phyloP scores from a whole-genome alignment of 129 eudicot genomes.

The Kitagawia praeruptora region DNA sequence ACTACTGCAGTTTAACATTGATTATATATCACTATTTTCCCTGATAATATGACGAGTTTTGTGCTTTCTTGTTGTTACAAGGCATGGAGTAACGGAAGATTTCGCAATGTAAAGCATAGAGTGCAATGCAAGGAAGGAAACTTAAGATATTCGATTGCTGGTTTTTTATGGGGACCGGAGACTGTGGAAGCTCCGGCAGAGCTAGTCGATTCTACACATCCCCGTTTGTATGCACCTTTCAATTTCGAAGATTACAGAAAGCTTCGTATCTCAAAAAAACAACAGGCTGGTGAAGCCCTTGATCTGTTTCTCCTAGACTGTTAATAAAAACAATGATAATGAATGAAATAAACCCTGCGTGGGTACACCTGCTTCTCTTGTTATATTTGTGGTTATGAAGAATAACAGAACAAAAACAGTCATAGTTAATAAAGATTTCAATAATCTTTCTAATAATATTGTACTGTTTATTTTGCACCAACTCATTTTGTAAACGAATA shows the following conservation, averaged over 20 bases:
- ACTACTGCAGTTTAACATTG: too few species aligned
- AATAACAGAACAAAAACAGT: too few species aligned
- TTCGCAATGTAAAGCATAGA: background rate
- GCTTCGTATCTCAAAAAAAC: slow-evolving; percentile 28
- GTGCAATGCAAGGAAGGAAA: slow-evolving; percentile 25
- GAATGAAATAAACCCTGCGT: background rate
- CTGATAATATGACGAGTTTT: too few species aligned
- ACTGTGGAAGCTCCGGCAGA: slow-evolving; percentile 45
- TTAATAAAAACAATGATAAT: background rate
- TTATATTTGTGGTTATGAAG: too few species aligned
- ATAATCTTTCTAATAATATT: too few species aligned
- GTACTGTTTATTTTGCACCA: too few species aligned
- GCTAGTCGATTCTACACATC: slow-evolving; percentile 50
- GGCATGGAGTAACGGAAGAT: slow-evolving; percentile 25
- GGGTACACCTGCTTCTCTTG: too few species aligned
- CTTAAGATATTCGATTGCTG: slow-evolving; percentile 55
- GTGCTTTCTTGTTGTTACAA: background rate
- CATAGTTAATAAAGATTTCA: too few species aligned
- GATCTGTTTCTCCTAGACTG: slow-evolving; percentile 22
- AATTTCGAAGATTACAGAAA: slow-evolving; percentile 45
- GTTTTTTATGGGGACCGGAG: slow-evolving; percentile 61
- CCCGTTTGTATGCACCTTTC: slow-evolving; percentile 44
- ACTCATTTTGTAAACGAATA: too few species aligned
- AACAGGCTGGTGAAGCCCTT: slow-evolving; percentile 68
- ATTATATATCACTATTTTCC: too few species aligned